Evolutionary conservation across 2,329 filamentous ascomycete genomes (phyloP), one percentile per base, ranked within the genome.

Genomic region (Sporothrix schenckii): DNA sequence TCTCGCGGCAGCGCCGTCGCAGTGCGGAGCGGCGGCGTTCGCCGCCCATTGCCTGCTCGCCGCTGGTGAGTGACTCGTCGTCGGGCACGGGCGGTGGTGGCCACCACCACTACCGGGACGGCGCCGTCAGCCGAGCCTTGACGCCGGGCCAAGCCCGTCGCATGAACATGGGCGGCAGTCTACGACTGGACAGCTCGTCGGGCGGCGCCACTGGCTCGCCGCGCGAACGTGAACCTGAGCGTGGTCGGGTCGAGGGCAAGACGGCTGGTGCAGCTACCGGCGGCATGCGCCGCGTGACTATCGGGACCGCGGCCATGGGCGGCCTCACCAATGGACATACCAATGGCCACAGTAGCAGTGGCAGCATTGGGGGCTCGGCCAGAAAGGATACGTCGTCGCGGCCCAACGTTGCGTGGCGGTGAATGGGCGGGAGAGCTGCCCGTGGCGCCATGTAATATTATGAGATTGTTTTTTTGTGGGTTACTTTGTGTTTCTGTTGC

Each of bases 121-220:
- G 73, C 6, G 63, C 66, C 2, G 69, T 68, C 16, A 69, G 69
- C 34, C 70, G 75, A 50, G 77, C 79, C 3, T 80, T 88, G 72
- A 87, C 85, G 13, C 79, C 83, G 1, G 85, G 85, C 2, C 86
- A 88, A 75, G 86, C 86, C 27, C 79, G 86, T 68, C 81, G 86
- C 60, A 88, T 88, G 86, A 85, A 87, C 74, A 77, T 88, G 70
- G 81, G 83, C 49, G 81, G 81, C 16, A 82, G 80, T 72, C 74
- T 82, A 71, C 77, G 77, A 44, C 39, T 70, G 41, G 77, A 77
- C 9, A 72, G 75, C 58, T 21, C 47, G 61, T 34, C 61, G 41
- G 34, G 60, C 14, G 30, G 30, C 69, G 73, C 73, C 70, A 76
- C 44, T 71, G 71, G 68, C 4, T 73, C 72, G 44, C 72, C 73